Evolutionary conservation across 176 grass and related monocot species (phyloP).

Genomic region (Hsuehochloa calcarea): DNA sequence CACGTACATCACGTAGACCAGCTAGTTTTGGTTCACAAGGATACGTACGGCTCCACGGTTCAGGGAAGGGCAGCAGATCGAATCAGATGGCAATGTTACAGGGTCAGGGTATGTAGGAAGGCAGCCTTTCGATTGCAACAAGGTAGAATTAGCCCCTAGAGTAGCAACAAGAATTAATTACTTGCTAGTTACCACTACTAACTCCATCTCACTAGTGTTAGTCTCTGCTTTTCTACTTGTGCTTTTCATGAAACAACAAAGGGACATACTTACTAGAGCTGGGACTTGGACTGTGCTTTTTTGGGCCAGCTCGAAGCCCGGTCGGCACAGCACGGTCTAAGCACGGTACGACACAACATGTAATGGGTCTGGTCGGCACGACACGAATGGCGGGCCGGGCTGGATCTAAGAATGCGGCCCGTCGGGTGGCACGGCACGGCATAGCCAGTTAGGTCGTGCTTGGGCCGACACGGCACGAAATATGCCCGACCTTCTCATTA

Average conservation of each 20-base stretch:
- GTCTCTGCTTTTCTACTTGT: background rate
- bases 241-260: background rate
- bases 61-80: background rate
- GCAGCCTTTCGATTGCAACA: background rate
- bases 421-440: no score
- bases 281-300: no score
- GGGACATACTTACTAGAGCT: no score
- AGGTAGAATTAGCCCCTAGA: background rate
- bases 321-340: no score
- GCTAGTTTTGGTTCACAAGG: background rate
- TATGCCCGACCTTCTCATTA: no score
- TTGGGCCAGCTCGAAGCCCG: no score
- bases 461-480: no score
- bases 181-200: background rate
- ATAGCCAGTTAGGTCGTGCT: no score
- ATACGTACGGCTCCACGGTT: constrained; percentile 13
- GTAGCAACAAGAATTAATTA: background rate
- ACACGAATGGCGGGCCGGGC: no score
- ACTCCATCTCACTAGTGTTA: background rate
- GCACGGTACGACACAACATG: no score
- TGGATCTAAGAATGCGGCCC: no score
- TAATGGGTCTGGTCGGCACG: no score
- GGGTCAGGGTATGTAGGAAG: background rate
- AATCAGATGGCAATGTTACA: background rate
- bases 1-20: background rate